phyloP scores from a whole-genome alignment of 306 rosid genomes.

The Echinosophora koreensis region DNA sequence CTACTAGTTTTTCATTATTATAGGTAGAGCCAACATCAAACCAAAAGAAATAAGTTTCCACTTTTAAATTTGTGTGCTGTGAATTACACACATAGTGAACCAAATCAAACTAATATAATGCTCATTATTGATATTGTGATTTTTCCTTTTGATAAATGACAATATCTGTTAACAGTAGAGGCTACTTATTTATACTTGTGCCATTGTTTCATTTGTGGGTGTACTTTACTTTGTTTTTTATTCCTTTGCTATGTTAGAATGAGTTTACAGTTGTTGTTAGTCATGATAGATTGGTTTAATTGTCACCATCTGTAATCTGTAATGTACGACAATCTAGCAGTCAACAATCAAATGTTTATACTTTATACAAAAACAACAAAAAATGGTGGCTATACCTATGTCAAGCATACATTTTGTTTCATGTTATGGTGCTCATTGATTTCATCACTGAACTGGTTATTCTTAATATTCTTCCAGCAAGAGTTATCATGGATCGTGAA shows the following conservation, averaged over 20 bases:
- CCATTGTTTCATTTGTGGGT: constrained; percentile 14
- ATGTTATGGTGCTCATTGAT: constrained; percentile 17
- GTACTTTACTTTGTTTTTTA: background rate
- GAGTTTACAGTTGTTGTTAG: constrained; percentile 11
- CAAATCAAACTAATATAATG: background rate
- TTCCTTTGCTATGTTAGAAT: constrained; percentile 31
- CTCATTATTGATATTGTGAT: constrained; percentile 17
- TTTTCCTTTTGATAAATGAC: background rate
- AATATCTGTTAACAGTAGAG: constrained; percentile 6
- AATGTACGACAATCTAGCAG: background rate
- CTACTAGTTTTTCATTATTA: constrained; percentile 39
- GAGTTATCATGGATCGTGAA: constrained; percentile 56
- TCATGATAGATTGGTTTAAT: constrained; percentile 5
- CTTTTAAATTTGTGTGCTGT: constrained; percentile 11
- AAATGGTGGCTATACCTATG: background rate
- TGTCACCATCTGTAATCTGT: background rate
- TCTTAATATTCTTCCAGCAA: constrained; percentile 51
- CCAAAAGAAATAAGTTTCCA: background rate
- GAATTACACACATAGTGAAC: background rate
- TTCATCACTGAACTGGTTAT: constrained; percentile 12
- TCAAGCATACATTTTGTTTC: constrained; percentile 23
- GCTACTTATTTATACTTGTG: constrained; percentile 12
- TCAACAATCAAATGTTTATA: constrained; percentile 18
- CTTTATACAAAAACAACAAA: constrained; percentile 23
- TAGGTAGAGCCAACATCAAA: background rate